A percentile compares a stretch with the other conserved stretches of the same genome.
These are phyloP conservation scores for Biscogniauxia marginata DNA, from an alignment of 2,329 filamentous ascomycete species.

Conservation along the genomic window DNA sequence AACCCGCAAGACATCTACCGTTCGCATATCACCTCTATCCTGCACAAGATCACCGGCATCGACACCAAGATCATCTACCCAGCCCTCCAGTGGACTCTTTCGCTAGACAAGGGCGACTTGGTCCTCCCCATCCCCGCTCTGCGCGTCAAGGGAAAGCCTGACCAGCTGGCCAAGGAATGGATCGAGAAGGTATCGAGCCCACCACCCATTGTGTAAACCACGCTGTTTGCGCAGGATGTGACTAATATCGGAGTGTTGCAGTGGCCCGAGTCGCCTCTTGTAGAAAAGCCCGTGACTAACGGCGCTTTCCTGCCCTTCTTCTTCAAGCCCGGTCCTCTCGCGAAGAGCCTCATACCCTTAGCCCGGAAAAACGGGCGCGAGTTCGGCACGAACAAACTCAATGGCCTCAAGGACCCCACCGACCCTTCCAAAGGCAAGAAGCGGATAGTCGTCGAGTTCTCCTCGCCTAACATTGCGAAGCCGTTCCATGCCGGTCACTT, in stretches of 20 bases:
- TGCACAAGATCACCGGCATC: slow-evolving; percentile 68
- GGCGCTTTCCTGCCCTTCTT: slow-evolving; percentile 77
- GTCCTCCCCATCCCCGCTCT: slow-evolving; percentile 77
- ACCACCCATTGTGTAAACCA: too few relatives aligned
- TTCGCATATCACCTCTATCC: slow-evolving; percentile 68
- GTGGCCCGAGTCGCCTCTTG: slow-evolving; percentile 73
- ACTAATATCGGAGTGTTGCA: slow-evolving; percentile 32
- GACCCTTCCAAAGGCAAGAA: slow-evolving; percentile 39
- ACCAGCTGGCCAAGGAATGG: slow-evolving; percentile 62
- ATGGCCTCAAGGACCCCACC: slow-evolving; percentile 55
- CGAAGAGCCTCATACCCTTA: slow-evolving; percentile 64
- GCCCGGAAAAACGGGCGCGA: slow-evolving; percentile 60
- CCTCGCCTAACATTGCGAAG: slow-evolving; percentile 73
- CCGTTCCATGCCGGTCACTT: slow-evolving; percentile 74
- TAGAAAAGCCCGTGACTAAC: slow-evolving; percentile 66
- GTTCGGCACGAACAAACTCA: slow-evolving; percentile 64
- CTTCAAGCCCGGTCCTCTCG: slow-evolving; percentile 69
- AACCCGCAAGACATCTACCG: slow-evolving; percentile 82
- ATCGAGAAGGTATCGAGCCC: slow-evolving; percentile 52
- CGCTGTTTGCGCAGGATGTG: neutral
- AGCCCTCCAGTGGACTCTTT: slow-evolving; percentile 74
- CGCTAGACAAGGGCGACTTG: slow-evolving; percentile 80
- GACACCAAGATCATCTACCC: slow-evolving; percentile 70
- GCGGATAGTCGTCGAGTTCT: slow-evolving; percentile 67
- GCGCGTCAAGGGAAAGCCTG: slow-evolving; percentile 70